A percentile compares a stretch with the other conserved stretches of the same genome.
Conservation (phyloP, 164 flowering plant species). For the Umbilicus rupestris region DNA sequence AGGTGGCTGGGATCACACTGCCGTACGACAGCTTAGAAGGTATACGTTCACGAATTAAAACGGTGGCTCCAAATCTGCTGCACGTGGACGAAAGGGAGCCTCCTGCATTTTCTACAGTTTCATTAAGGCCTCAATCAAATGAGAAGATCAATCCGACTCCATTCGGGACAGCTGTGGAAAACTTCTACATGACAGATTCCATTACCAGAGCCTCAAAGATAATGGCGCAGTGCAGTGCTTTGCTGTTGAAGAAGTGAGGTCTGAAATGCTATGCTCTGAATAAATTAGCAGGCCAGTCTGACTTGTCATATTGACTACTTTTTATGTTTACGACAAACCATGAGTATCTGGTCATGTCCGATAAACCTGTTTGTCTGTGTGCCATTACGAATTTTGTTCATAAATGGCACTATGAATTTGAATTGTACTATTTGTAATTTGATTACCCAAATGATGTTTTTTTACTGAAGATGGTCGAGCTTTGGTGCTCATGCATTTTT, state of each 20-base stretch:
- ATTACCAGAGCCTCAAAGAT: conserved; percentile 96
- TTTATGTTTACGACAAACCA: background rate
- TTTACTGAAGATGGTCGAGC: background rate
- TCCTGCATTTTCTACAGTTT: conserved; percentile 29
- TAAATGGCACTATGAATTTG: background rate
- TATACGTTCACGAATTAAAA: conserved; percentile 50
- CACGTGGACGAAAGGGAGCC: conserved; percentile 67
- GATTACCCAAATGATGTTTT: background rate
- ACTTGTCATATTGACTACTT: background rate
- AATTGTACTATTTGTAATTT: background rate
- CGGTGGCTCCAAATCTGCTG: conserved; percentile 81
- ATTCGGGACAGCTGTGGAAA: conserved; percentile 54
- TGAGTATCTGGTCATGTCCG: background rate
- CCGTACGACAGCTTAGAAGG: conserved; percentile 58
- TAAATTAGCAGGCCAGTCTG: conserved; percentile 6
- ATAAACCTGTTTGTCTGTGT: background rate
- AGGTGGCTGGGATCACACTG: conserved; percentile 59
- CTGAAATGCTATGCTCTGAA: conserved; percentile 13
- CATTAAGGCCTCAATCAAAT: conserved; percentile 39
- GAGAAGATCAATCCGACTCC: conserved; percentile 29
- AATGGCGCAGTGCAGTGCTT: conserved; percentile 93
- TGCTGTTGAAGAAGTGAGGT: conserved; percentile 47
- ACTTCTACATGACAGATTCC: conserved; percentile 92
- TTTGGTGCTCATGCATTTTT: background rate
- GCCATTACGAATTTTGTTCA: conserved; percentile 1